These are phyloP conservation scores for Fraxinus excelsior DNA, from an alignment of 257 asterid genomes.

Conservation along the genomic window DNA sequence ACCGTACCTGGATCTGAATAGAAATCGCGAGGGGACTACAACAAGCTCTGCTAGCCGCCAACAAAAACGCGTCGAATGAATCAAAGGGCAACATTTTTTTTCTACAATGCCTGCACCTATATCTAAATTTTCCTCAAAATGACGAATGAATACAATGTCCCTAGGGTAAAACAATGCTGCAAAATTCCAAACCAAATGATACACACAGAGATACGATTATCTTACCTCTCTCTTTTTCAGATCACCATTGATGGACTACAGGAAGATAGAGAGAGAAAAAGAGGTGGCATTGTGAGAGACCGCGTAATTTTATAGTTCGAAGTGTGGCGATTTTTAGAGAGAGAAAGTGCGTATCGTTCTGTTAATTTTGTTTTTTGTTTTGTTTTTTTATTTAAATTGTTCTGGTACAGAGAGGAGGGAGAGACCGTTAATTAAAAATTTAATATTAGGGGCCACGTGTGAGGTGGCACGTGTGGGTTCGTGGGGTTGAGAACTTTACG, in stretches of 20 bases:
- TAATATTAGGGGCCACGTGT: constrained; percentile 27
- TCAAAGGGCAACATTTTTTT: too few species aligned
- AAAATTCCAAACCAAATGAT: constrained; percentile 22
- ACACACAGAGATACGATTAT: background rate
- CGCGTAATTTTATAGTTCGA: constrained; percentile 54
- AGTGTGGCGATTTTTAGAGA: constrained; percentile 8
- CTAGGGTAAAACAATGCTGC: constrained; percentile 52
- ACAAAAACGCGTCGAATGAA: too few species aligned
- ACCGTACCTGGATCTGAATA: too few species aligned
- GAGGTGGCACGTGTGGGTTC: constrained; percentile 47
- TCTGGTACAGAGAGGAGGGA: constrained; percentile 7
- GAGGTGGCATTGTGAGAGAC: constrained; percentile 29
- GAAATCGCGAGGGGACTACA: too few species aligned
- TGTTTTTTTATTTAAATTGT: too few species aligned
- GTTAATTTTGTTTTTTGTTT: background rate
- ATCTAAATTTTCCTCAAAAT: too few species aligned
- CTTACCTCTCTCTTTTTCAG: constrained; percentile 33
- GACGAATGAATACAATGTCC: constrained; percentile 19
- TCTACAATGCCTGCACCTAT: too few species aligned
- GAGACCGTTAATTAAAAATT: constrained; percentile 25
- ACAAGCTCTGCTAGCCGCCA: too few species aligned
- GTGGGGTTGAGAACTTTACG: constrained; percentile 19
- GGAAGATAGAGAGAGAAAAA: constrained; percentile 21
- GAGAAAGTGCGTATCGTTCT: constrained; percentile 13
- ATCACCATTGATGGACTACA: constrained; percentile 41